These are phyloP conservation scores for Xylariales sp. DNA, from an alignment of 2,329 filamentous ascomycete species.

Conservation along the genomic window DNA sequence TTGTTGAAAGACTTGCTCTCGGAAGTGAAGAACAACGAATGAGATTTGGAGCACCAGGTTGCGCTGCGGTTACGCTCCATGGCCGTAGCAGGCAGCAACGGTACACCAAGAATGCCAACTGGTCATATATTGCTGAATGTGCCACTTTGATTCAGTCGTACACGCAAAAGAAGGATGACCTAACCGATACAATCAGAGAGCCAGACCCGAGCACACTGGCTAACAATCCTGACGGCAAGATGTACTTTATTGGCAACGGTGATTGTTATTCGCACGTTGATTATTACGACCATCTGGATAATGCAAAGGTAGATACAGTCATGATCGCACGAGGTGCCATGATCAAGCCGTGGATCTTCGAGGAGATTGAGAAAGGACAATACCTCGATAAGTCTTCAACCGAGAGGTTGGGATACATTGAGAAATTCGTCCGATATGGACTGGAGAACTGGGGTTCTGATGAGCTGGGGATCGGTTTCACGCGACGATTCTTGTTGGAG, in stretches of 20 bases:
- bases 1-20: slow-evolving; percentile 78
- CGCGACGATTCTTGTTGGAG: slow-evolving; percentile 87
- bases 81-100: slow-evolving; percentile 90
- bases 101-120: slow-evolving; percentile 90
- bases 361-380: slow-evolving; percentile 87
- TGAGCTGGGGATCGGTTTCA: slow-evolving; percentile 87
- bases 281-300: slow-evolving; percentile 73
- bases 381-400: slow-evolving; percentile 92
- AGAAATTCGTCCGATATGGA: slow-evolving; percentile 86
- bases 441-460: slow-evolving; percentile 95
- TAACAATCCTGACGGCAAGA: slow-evolving; percentile 61
- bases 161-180: slow-evolving; percentile 60
- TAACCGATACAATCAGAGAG: slow-evolving; percentile 74
- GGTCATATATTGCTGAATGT: slow-evolving; percentile 90
- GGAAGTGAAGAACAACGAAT: slow-evolving; percentile 70
- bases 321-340: slow-evolving; percentile 97
- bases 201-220: slow-evolving; percentile 71
- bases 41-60: slow-evolving; percentile 70
- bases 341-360: slow-evolving; percentile 97
- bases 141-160: slow-evolving; percentile 78
- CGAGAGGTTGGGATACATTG: slow-evolving; percentile 80
- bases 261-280: slow-evolving; percentile 93
- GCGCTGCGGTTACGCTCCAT: slow-evolving; percentile 93
- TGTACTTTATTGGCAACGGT: slow-evolving; percentile 94
- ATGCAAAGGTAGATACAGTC: slow-evolving; percentile 81